phyloP scores from a whole-genome alignment of 345 rosid species.

The Lenwebbia sp. region DNA sequence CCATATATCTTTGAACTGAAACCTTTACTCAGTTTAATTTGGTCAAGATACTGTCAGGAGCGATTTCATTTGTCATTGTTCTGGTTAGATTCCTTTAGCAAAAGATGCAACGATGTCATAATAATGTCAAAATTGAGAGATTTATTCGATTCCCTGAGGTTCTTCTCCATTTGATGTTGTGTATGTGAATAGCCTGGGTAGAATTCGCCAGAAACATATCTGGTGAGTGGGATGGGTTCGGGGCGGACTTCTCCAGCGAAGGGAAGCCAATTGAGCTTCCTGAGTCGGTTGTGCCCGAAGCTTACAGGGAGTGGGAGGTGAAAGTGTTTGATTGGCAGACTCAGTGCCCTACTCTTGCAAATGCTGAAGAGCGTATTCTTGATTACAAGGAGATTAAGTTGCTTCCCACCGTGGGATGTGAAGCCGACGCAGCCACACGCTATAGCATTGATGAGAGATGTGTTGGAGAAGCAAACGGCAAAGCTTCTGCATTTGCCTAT shows the following conservation, averaged over 20 bases:
- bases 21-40: not conserved
- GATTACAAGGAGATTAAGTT: conserved; percentile 59
- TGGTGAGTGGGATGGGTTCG: conserved; percentile 97
- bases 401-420: conserved; percentile 97
- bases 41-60: not conserved
- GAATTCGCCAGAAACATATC: conserved; percentile 68
- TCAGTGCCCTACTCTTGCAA: conserved; percentile 88
- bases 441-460: conserved; percentile 41
- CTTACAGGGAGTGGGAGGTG: conserved; percentile 94
- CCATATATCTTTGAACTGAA: not conserved
- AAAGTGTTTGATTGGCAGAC: conserved; percentile 97
- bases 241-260: conserved; percentile 67
- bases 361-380: conserved; percentile 21
- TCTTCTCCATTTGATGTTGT: not conserved
- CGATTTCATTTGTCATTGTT: not conserved
- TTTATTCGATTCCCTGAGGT: not conserved
- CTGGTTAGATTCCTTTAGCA: not conserved
- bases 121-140: not conserved
- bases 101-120: not conserved
- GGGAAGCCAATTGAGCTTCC: conserved; percentile 79
- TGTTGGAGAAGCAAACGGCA: conserved; percentile 21
- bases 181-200: conserved; percentile 36
- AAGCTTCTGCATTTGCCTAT: conserved; percentile 52
- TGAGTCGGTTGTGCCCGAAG: conserved; percentile 80
- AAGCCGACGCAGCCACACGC: conserved; percentile 92